Base-by-base conservation (phyloP, 2,329 filamentous ascomycete species). In the Talaromyces sp. region DNA sequence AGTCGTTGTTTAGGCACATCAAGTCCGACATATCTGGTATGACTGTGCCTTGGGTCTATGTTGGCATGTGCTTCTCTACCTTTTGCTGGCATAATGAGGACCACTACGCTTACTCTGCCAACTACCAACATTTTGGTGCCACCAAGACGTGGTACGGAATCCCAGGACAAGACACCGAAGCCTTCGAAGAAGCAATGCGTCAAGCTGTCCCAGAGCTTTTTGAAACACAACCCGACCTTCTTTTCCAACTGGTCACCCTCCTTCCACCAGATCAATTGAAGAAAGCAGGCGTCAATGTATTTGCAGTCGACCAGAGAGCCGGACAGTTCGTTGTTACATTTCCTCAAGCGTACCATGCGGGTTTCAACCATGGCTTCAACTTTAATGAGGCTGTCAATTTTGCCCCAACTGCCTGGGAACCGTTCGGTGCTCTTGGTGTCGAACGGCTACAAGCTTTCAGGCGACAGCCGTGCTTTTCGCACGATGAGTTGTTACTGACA, bases 21-120 rank as follows among this genome's bases (percentile, higher is more conserved):
- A 98, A 98, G 75, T 92, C 94, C 0, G 95, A 99, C 72, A 96
- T 99, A 59, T 98, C 95, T 1, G 95, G 95, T 42, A 99, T 99
- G 95, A 99, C 95, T 0, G 94, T 99, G 7, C 95, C 95, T 0
- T 99, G 95, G 95, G 87, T 99, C 3, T 99, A 99, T 72, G 95
- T 99, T 4, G 95, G 95, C 64, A 99, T 99, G 95, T 96, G 96
- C 44, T 99, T 99, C 74, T 99, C 95, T 0, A 98, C 95, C 0
- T 99, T 99, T 72, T 99, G 95, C 76, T 99, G 95, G 95, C 95
- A 99, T 74, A 97, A 96, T 66, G 95, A 99, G 72, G 95, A 99
- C 70, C 95, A 99, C 72, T 97, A 96, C 73, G 89, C 95, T 1
- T 99, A 98, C 73, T 99, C 95, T 0, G 90, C 95, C 58, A 99